Conservation (phyloP, 108 stramenopile genomes). For the Fragilaria radians region DNA sequence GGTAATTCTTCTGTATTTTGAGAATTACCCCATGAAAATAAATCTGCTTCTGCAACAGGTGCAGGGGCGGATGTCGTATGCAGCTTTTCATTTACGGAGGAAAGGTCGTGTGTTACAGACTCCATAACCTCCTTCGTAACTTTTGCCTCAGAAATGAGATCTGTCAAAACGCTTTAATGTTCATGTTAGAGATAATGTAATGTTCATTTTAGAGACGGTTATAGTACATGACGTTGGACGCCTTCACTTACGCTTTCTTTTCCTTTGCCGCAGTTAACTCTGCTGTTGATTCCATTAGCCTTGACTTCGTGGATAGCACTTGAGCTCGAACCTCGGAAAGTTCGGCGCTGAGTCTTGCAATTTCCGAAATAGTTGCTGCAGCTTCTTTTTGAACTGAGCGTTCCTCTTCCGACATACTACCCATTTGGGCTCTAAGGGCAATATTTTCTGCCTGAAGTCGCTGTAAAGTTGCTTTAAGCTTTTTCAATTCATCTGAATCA, state of each 20-base stretch:
- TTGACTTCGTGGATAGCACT: conserved; percentile 55
- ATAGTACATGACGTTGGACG: not conserved
- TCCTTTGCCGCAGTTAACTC: conserved; percentile 67
- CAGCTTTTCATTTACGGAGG: conserved; percentile 12
- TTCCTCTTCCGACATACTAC: conserved; percentile 69
- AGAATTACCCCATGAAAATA: conserved; percentile 18
- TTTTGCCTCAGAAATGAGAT: conserved; percentile 57
- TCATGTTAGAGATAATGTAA: not conserved
- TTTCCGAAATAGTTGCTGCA: conserved; percentile 42
- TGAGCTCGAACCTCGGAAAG: conserved; percentile 50
- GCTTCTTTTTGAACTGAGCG: conserved; percentile 60
- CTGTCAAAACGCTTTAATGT: conserved; percentile 32
- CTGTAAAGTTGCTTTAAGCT: conserved; percentile 53
- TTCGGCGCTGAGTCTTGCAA: conserved; percentile 44
- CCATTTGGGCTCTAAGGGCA: conserved; percentile 69
- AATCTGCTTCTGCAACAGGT: conserved; percentile 11
- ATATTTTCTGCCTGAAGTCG: conserved; percentile 80
- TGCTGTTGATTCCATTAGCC: conserved; percentile 58
- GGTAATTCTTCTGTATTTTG: not conserved
- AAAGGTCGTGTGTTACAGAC: conserved; percentile 11
- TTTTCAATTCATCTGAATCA: conserved; percentile 42
- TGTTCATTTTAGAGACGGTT: not conserved
- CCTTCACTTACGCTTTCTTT: conserved; percentile 53
- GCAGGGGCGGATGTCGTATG: conserved; percentile 13
- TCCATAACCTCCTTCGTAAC: conserved; percentile 46